phyloP scores from a whole-genome alignment of 2,329 filamentous ascomycete genomes.

The Metarhizium sp. region DNA sequence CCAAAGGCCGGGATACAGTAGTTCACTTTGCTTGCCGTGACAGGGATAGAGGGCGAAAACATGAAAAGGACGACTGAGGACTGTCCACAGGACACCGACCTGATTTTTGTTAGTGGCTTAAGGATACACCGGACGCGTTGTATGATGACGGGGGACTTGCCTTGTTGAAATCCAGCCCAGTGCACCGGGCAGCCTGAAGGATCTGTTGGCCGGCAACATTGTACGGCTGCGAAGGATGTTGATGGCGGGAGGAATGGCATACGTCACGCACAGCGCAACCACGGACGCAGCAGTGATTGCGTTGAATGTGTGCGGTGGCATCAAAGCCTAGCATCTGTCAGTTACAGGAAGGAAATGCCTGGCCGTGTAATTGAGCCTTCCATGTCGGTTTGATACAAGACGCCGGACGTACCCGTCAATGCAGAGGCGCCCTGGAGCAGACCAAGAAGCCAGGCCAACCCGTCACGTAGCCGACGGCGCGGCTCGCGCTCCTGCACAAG shows the following conservation, averaged over 20 bases:
- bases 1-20: constrained; percentile 40
- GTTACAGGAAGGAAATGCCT: background rate
- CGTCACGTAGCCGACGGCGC: constrained; percentile 58
- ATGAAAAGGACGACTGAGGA: constrained; percentile 64
- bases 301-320: constrained; percentile 48
- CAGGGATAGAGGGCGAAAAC: constrained; percentile 59
- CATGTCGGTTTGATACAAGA: no score
- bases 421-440: constrained; percentile 42
- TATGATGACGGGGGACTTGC: constrained; percentile 1
- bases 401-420: constrained; percentile 23
- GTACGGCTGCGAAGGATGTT: constrained; percentile 58
- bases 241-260: constrained; percentile 64
- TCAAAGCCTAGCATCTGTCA: constrained; percentile 29
- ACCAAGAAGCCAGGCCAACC: constrained; percentile 52
- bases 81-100: constrained; percentile 52
- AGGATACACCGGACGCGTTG: no score
- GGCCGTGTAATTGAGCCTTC: no score
- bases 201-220: constrained; percentile 46
- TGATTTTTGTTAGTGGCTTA: background rate
- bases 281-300: constrained; percentile 66
- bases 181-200: constrained; percentile 26
- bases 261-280: constrained; percentile 63
- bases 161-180: constrained; percentile 27
- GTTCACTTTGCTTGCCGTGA: constrained; percentile 60
- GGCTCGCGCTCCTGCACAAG: constrained; percentile 49